These are phyloP conservation scores for Sporothrix pseudoabietina DNA, from an alignment of 2,329 filamentous ascomycete genomes.

Conservation along the genomic window DNA sequence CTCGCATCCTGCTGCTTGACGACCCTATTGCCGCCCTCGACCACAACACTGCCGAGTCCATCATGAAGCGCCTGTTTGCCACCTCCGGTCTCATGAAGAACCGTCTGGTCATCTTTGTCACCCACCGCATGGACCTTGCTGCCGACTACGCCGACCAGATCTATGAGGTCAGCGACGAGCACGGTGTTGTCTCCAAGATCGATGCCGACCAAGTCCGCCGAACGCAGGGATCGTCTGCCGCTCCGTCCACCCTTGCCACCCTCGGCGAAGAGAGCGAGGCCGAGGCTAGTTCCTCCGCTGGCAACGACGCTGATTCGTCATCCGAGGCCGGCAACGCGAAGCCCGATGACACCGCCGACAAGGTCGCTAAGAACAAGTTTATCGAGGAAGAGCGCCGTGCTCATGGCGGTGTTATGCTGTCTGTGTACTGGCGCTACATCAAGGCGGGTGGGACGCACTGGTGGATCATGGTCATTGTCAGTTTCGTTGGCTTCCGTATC, in stretches of 20 bases:
- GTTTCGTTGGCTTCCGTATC: conserved; percentile 65
- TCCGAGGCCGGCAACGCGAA: conserved; percentile 48
- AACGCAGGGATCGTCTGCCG: conserved; percentile 42
- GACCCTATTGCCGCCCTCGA: conserved; percentile 66
- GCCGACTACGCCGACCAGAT: conserved; percentile 72
- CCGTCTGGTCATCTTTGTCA: conserved; percentile 76
- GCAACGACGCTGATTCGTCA: conserved; percentile 37
- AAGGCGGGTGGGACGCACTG: conserved; percentile 74
- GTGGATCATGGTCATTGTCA: conserved; percentile 67
- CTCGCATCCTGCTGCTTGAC: conserved; percentile 61
- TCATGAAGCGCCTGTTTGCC: conserved; percentile 60
- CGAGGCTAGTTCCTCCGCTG: conserved; percentile 35
- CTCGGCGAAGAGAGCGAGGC: conserved; percentile 38
- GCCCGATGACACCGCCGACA: conserved; percentile 48
- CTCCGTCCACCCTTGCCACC: conserved; percentile 42
- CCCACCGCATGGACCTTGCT: conserved; percentile 77
- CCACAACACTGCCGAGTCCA: conserved; percentile 62
- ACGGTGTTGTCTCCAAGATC: conserved; percentile 44
- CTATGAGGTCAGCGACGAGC: conserved; percentile 67
- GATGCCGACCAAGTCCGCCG: conserved; percentile 26
- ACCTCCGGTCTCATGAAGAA: conserved; percentile 48
- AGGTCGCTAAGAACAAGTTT: conserved; percentile 67
- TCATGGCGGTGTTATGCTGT: conserved; percentile 72
- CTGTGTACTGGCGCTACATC: conserved; percentile 84
- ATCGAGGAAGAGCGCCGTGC: conserved; percentile 76